Base-by-base conservation (phyloP, 805 yeast species). In the Candida ortonii region DNA sequence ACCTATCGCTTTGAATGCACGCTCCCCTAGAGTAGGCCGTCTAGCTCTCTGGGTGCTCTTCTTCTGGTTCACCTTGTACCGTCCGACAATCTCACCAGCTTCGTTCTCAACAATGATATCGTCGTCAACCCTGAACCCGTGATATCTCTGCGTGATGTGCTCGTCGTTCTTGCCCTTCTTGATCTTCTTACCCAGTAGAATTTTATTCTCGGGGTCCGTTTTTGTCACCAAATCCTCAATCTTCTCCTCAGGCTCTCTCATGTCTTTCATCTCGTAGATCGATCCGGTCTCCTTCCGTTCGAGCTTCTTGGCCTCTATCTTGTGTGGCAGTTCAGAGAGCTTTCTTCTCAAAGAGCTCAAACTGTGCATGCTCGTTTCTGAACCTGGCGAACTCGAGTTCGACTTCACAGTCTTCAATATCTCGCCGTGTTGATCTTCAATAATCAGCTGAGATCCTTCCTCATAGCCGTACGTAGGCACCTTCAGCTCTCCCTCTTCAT, bases 341-440 rank as follows among this genome's bases (percentile, higher is more conserved):
- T 30, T 30, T n/a, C 30, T 36, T 26, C 41, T 46, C 25, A 49
- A 37, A 3, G 52, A 50, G 1, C 30, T 28, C 15, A 47, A 29
- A 24, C 48, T 45, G 31, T 47, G 56, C 7, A 50, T 11, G 9
- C 51, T 46, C 16, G 25, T 34, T 10, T 20, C 36, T 9, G 40
- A 34, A 3, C 12, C 23, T 3, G 40, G 7, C 5, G 30, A 18
- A 14, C 39, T 18, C 3, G 9, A 19, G 7, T 14, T 22, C 13
- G 46, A 56, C 49, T 60, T 50, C 34, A 80, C 64, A 2, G 79
- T 69, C 33, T 75, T 79, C 32, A 90, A 52, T 27, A 88, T 71
- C 53, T 89, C 96, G 36, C 97, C 97, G 30, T 79, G 70, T 36
- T 72, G 75, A 59, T 88, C 93, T 55, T 90, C 98, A 36, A 90